Conservation (phyloP, 2,329 filamentous ascomycete genomes). For the Talaromyces sp. region DNA sequence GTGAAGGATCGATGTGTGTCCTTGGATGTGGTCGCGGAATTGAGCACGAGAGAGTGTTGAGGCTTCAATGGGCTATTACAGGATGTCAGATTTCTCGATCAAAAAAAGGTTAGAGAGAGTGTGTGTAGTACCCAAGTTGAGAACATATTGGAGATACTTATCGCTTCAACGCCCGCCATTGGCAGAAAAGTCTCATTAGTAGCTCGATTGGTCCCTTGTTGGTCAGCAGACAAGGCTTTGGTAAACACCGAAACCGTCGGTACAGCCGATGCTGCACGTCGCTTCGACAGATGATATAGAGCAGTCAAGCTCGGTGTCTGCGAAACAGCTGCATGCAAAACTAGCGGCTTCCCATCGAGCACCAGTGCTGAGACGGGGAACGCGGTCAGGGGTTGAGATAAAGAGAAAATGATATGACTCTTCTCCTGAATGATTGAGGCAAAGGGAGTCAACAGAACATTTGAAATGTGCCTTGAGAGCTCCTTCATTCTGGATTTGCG, state of each 20-base stretch:
- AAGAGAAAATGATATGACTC: constrained; percentile 22
- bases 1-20: constrained; percentile 21
- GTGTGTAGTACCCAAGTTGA: constrained; percentile 16
- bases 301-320: constrained; percentile 23
- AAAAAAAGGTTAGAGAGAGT: not conserved
- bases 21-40: constrained; percentile 21
- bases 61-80: constrained; percentile 21
- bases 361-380: constrained; percentile 21
- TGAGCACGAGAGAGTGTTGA: constrained; percentile 19
- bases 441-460: constrained; percentile 19
- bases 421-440: constrained; percentile 18
- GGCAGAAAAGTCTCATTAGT: constrained; percentile 19
- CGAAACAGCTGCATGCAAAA: constrained; percentile 21
- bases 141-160: constrained; percentile 23
- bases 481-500: constrained; percentile 16
- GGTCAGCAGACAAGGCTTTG: constrained; percentile 17
- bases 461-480: constrained; percentile 17
- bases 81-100: not conserved
- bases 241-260: constrained; percentile 23
- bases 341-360: constrained; percentile 19
- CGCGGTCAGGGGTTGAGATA: constrained; percentile 22
- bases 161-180: constrained; percentile 24
- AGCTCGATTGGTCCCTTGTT: not conserved
- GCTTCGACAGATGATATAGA: constrained; percentile 20
- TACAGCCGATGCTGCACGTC: constrained; percentile 14